A percentile compares a stretch with the other conserved stretches of the same genome.
Evolutionary conservation across 2,329 filamentous ascomycete genomes (phyloP).

Genomic region (Sordariomycetes sp.): DNA sequence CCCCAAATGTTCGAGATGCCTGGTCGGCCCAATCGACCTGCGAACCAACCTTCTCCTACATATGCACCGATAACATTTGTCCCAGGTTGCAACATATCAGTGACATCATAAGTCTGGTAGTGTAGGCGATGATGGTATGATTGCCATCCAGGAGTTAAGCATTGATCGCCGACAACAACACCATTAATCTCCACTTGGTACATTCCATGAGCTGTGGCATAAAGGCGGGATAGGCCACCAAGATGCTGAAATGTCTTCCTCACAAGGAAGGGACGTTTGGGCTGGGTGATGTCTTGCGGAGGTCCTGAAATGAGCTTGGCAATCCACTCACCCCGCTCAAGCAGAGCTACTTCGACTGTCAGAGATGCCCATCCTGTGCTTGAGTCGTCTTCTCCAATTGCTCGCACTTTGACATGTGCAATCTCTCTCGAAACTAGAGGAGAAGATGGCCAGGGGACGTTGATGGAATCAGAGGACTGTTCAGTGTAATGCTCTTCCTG

Average conservation of each 20-base stretch:
- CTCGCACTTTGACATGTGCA: slow-evolving; percentile 17
- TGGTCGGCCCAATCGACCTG: no score
- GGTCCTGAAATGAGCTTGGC: slow-evolving; percentile 18
- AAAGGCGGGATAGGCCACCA: no score
- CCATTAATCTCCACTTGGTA: slow-evolving; percentile 40
- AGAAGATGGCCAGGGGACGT: slow-evolving; percentile 33
- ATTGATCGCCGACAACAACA: slow-evolving; percentile 23
- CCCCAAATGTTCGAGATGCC: no score
- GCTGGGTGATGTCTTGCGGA: slow-evolving; percentile 11
- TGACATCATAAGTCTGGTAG: slow-evolving; percentile 46
- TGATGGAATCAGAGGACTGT: slow-evolving; percentile 26
- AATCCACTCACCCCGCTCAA: slow-evolving; percentile 19
- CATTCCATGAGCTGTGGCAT: slow-evolving; percentile 34
- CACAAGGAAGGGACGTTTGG: slow-evolving; percentile 21
- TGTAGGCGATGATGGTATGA: slow-evolving; percentile 38
- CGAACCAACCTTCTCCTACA: no score
- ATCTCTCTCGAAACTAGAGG: slow-evolving; percentile 19
- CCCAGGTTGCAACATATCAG: slow-evolving; percentile 21
- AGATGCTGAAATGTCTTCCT: slow-evolving; percentile 28
- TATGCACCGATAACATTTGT: slow-evolving; percentile 23
- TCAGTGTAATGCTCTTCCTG: slow-evolving; percentile 9
- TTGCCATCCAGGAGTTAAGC: slow-evolving; percentile 42
- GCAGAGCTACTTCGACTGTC: slow-evolving; percentile 23
- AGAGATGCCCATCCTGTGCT: slow-evolving; percentile 18
- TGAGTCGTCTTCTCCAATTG: slow-evolving; percentile 11